Evolutionary conservation across 805 yeast genomes (phyloP), one percentile per base, ranked within the genome.

Genomic region (Middelhovenomyces tepae): DNA sequence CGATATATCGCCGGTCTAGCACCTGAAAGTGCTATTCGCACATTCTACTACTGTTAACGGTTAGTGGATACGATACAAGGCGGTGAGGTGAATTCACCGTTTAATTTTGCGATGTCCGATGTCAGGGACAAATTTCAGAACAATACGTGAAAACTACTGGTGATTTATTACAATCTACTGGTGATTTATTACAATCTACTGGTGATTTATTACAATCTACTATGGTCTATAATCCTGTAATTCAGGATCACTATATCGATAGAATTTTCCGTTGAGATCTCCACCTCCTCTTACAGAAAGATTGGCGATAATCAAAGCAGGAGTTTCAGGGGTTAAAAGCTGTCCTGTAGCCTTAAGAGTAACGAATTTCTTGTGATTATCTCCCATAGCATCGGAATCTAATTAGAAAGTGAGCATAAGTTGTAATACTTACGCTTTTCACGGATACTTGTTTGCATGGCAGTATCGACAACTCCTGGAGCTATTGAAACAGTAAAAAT

Each of bases 401-500:
- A 28, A 39, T 7, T n/a, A 23, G 16, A 15, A 22, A 25, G 32
- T 20, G 16, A 33, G 24, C 6, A 8, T 14, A 5, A n/a, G 8
- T 4, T 3, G 20, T 5, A 14, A 26, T 7, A 41, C 55, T 32
- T 39, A 39, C 59, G 73, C 27, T 57, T 65, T 11, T 73, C 78
- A 46, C 97, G 73, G 37, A 89, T 86, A 35, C 74, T 78, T 5
- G 44, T 53, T 59, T 91, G 97, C 97, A 91, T 89, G 14, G 63
- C 64, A 1, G 98, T 89, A 51, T 84, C 84, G 2, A 91, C 96
- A 1, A 85, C 94, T 3, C 98, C 97, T 0, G 97, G 97, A 0
- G 95, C 95, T 16, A 91, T 67, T 0, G 95, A 65, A 7, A 86
- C 59, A 3, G 79, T 63, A 22, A 60, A 56, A n/a, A 85, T 58